Evolutionary conservation across 306 rosid species (phyloP).

Genomic region (Senna tora): DNA sequence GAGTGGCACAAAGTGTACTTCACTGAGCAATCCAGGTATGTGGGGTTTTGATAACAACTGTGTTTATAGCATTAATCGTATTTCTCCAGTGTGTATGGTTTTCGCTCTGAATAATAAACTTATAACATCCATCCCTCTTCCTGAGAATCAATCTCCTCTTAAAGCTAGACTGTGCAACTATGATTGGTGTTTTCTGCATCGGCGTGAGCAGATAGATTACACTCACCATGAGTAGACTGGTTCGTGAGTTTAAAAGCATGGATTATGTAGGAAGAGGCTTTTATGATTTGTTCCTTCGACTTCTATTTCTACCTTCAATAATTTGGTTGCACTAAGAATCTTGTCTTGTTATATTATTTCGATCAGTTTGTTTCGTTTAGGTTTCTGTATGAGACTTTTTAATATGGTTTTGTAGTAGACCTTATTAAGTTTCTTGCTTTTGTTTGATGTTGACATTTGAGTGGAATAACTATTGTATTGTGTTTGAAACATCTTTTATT

Average conservation of each 20-base stretch:
- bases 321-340: not conserved
- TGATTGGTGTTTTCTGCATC: conserved; percentile 35
- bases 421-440: not conserved
- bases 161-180: not conserved
- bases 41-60: conserved; percentile 17
- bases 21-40: conserved; percentile 18
- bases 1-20: not conserved
- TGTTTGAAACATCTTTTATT: too few relatives aligned
- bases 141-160: not conserved
- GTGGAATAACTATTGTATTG: too few relatives aligned
- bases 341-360: not conserved
- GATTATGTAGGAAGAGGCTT: too few relatives aligned
- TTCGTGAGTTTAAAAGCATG: too few relatives aligned
- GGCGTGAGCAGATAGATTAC: conserved; percentile 32
- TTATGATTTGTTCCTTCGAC: not conserved
- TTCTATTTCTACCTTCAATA: not conserved
- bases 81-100: not conserved
- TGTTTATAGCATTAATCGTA: not conserved
- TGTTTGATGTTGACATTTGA: too few relatives aligned
- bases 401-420: not conserved
- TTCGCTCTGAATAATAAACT: not conserved
- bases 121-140: accelerated
- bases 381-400: not conserved
- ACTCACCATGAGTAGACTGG: not conserved
- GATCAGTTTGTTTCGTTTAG: not conserved